Conservation (phyloP, 2,329 filamentous ascomycete genomes). For the Ophiostoma tasmaniense region DNA sequence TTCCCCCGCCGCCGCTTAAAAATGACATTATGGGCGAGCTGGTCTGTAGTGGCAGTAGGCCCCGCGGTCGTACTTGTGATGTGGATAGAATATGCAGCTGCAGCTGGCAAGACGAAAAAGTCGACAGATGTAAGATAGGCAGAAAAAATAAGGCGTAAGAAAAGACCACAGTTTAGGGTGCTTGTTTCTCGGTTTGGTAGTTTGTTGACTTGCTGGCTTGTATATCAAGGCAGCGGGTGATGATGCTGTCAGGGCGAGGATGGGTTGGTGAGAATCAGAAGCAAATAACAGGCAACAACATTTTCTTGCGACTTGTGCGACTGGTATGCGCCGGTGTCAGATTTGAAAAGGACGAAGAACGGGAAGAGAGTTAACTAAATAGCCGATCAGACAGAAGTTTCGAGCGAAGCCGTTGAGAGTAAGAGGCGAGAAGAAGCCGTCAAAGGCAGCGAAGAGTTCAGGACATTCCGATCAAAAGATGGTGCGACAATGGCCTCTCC, state of each 20-base stretch:
- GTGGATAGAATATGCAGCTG: constrained; percentile 8
- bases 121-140: neutral
- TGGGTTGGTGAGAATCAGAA: constrained; percentile 4
- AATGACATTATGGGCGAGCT: constrained; percentile 41
- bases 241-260: neutral
- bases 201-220: neutral
- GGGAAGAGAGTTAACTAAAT: neutral
- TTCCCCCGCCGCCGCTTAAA: constrained; percentile 58
- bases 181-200: neutral
- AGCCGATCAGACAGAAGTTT: neutral
- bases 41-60: neutral
- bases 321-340: neutral
- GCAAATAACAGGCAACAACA: constrained; percentile 14
- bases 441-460: constrained; percentile 13
- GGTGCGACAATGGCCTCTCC: neutral
- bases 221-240: neutral
- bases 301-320: constrained; percentile 10
- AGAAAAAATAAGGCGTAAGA: neutral
- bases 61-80: constrained; percentile 4
- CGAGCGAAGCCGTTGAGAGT: neutral
- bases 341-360: neutral
- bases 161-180: neutral
- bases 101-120: neutral
- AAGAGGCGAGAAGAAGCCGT: neutral
- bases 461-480: constrained; percentile 15